phyloP scores from a whole-genome alignment of 2,329 filamentous ascomycete species.

The Celoporthe dispersa region DNA sequence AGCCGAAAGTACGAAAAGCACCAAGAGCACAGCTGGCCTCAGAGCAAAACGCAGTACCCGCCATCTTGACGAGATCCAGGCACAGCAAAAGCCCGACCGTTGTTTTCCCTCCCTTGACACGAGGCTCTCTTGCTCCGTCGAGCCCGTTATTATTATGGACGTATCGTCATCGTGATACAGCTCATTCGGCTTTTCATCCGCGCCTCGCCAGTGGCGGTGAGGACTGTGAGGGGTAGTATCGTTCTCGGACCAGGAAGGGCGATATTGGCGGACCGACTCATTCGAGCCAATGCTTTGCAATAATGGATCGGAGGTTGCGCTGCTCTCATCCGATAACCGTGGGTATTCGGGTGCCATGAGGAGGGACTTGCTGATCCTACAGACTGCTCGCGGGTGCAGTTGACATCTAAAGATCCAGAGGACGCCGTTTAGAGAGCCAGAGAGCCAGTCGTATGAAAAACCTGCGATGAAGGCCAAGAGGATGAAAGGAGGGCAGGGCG shows the following conservation, averaged over 20 bases:
- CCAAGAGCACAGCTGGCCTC: constrained; percentile 5
- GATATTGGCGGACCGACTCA: neutral
- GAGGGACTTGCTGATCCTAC: neutral
- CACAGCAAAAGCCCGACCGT: neutral
- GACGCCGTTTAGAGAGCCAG: neutral
- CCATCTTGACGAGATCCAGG: neutral
- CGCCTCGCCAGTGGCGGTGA: neutral
- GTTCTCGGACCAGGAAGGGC: neutral
- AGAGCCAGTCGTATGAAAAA: neutral
- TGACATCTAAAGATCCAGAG: neutral
- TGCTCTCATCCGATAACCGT: neutral
- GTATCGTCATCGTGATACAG: neutral
- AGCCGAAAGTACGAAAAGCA: constrained; percentile 1
- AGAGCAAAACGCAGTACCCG: constrained; percentile 5
- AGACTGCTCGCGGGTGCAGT: neutral
- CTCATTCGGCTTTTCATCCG: neutral
- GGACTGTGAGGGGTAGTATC: neutral
- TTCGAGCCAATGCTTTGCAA: neutral
- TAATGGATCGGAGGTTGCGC: neutral
- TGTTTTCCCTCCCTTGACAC: neutral
- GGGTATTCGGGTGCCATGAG: neutral
- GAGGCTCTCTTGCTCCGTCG: neutral
- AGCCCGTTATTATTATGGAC: neutral
- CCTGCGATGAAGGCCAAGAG: neutral
- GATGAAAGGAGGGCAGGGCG: neutral